These are phyloP conservation scores for Platanthera zijinensis DNA, from an alignment of 106 monocot genomes.

Conservation along the genomic window DNA sequence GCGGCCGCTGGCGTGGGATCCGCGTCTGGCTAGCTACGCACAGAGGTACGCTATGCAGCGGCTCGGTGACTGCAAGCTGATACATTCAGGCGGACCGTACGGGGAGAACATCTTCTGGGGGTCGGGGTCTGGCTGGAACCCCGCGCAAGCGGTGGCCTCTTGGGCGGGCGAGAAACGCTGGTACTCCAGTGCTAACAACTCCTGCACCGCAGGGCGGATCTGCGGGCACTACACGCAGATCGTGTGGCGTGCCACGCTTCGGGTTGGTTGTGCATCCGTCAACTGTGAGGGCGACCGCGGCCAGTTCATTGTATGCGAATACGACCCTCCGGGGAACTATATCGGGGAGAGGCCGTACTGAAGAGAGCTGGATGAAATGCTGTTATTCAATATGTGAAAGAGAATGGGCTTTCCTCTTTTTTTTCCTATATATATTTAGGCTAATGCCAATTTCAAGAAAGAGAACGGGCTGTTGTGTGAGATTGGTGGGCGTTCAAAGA, in stretches of 20 bases:
- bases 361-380: neutral
- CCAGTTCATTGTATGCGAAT: constrained; percentile 37
- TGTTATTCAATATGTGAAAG: too few relatives aligned
- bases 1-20: constrained; percentile 37
- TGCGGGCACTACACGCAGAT: constrained; percentile 74
- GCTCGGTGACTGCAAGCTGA: constrained; percentile 43
- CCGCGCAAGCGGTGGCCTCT: constrained; percentile 34
- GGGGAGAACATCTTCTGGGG: constrained; percentile 83
- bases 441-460: too few relatives aligned
- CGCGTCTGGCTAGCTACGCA: constrained; percentile 36
- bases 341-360: constrained; percentile 51
- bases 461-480: too few relatives aligned
- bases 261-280: constrained; percentile 44
- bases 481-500: too few relatives aligned
- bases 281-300: constrained; percentile 22
- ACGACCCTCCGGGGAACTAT: constrained; percentile 65
- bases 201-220: constrained; percentile 20
- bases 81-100: constrained; percentile 47
- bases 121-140: constrained; percentile 43
- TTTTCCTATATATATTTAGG: too few relatives aligned
- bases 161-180: constrained; percentile 35
- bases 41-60: constrained; percentile 28
- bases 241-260: constrained; percentile 33
- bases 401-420: too few relatives aligned
- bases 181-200: constrained; percentile 30